Conservation (phyloP, 768 basidiomycete species). For the Clitopilus hobsonii region DNA sequence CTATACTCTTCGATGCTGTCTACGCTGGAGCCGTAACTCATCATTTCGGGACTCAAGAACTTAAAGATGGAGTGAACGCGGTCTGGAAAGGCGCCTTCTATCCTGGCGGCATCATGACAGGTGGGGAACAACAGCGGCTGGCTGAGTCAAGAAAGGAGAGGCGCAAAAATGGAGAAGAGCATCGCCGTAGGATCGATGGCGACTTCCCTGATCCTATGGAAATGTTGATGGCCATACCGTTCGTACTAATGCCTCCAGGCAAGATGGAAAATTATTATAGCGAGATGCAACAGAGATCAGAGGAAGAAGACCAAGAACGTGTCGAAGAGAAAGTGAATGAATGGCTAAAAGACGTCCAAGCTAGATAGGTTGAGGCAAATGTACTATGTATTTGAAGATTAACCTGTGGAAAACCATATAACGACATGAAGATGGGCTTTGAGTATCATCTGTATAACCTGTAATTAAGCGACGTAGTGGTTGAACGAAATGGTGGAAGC, state of each 20-base stretch:
- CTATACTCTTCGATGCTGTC: conserved; percentile 15
- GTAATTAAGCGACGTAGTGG: no score
- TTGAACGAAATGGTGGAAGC: no score
- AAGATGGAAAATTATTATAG: conserved; percentile 7
- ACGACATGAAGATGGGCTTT: no score
- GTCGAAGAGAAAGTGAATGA: conserved; percentile 13
- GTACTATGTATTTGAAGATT: no score
- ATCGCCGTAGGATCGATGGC: no score
- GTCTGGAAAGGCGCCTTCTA: conserved; percentile 1
- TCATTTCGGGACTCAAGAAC: conserved; percentile 11
- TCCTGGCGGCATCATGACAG: neutral
- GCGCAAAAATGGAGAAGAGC: neutral
- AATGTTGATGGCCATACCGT: conserved; percentile 9
- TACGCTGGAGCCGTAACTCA: conserved; percentile 12
- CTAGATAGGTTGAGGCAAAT: no score
- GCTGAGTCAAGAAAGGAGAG: neutral
- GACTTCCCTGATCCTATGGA: conserved; percentile 9
- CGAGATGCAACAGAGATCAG: conserved; percentile 8
- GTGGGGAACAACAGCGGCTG: neutral
- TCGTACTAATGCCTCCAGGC: conserved; percentile 9
- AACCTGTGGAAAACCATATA: no score
- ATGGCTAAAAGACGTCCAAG: no score
- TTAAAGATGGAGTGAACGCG: neutral
- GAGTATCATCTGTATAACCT: no score
- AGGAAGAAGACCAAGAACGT: conserved; percentile 8